phyloP scores from a whole-genome alignment of 2,329 filamentous ascomycete genomes.

The Chrysosporium queenslandicum region DNA sequence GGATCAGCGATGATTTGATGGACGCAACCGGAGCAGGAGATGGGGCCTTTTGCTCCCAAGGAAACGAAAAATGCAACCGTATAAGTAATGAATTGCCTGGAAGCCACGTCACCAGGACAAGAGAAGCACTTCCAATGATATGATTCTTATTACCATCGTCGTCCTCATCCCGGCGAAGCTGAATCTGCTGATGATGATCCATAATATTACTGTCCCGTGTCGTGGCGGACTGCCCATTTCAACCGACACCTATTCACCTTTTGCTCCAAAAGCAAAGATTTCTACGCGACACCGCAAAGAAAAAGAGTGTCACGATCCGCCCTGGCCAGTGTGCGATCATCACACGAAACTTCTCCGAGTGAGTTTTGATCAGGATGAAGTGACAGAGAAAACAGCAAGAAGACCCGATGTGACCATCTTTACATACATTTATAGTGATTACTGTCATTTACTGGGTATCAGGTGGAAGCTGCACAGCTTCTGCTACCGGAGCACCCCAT shows the following conservation, averaged over 20 bases:
- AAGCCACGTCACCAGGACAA: neutral
- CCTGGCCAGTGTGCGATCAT: neutral
- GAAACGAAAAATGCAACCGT: neutral
- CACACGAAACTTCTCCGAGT: too few species aligned
- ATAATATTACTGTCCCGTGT: neutral
- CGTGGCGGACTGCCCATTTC: neutral
- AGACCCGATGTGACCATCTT: neutral
- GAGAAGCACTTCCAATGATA: neutral
- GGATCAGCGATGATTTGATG: neutral
- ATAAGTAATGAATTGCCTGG: neutral
- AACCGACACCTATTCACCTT: neutral
- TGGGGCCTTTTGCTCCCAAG: neutral
- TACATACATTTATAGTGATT: neutral
- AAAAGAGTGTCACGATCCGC: too few species aligned
- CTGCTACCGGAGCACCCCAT: neutral
- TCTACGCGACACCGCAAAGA: neutral
- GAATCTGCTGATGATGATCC: neutral
- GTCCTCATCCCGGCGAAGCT: neutral
- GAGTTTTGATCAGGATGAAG: too few species aligned
- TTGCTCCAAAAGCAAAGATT: neutral
- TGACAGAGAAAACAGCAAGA: too few species aligned
- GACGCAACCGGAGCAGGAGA: neutral
- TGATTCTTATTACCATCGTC: neutral
- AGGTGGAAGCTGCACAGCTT: slow-evolving; percentile 27
- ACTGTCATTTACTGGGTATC: slow-evolving; percentile 28